Base-by-base conservation (phyloP, 192 early-diverging fungal genomes). In the Piromyces finnis region DNA sequence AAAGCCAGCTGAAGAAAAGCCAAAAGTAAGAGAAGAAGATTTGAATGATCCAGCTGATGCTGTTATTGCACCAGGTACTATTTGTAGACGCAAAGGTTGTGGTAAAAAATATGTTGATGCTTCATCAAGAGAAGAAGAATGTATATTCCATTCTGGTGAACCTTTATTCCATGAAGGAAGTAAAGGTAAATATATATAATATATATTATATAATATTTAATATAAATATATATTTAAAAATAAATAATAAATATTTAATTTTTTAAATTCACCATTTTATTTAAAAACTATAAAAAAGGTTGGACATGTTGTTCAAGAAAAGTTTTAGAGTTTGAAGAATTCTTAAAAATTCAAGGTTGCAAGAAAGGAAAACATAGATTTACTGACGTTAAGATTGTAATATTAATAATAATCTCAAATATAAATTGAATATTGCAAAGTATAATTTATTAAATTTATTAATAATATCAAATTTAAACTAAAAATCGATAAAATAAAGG, bases 241-340 rank as follows among this genome's bases (percentile, higher is more conserved):
- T n/a, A n/a, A n/a, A n/a, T n/a, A n/a, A n/a, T n/a, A n/a, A n/a
- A n/a, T n/a, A n/a, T n/a, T n/a, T n/a, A n/a, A n/a, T n/a, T n/a
- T n/a, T n/a, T n/a, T n/a, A n/a, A n/a, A n/a, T n/a, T n/a, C n/a
- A n/a, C n/a, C n/a, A n/a, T n/a, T n/a, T n/a, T n/a, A n/a, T n/a
- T n/a, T n/a, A n/a, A n/a, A n/a, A n/a, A n/a, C n/a, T n/a, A n/a
- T n/a, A n/a, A 32, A 32, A 6, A 32, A 27, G 97, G 97, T 29
- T 98, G 94, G 94, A 92, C 92, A 36, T 99, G 98, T 87, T 99
- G 98, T 86, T 88, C 93, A 79, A 91, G 95, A 39, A 93, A 95
- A 81, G 97, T 96, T 4, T 90, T 97, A 26, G 98, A 98, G 85
- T 99, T 98, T 90, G 98, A 99, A 36, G 96, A 98, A 85, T 98